Evolutionary conservation across 2,329 filamentous ascomycete species (phyloP), one percentile per base, ranked within the genome.

Genomic region (Hypomyces rosellus): DNA sequence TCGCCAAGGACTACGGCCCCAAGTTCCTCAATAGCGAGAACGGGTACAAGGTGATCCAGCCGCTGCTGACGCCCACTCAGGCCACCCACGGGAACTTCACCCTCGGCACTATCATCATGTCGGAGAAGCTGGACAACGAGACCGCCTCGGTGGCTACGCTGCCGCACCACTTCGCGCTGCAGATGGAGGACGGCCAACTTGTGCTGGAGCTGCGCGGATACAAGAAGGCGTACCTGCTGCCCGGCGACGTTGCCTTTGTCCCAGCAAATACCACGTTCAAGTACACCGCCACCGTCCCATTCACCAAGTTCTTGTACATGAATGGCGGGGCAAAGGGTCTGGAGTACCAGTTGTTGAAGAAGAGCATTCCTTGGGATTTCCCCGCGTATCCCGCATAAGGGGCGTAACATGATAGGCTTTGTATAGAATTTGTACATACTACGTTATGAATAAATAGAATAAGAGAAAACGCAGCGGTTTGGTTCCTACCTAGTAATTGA

Each of bases 161-260:
- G 45, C 46, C 50, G 1, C 43, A 57, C 38, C 56, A 56, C 36
- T 54, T 60, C 33, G 59, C 56, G 13, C 52, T 64, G 38, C 61
- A 62, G 54, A 50, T 64, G 43, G 58, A 61, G 46, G 60, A 63
- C 42, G 59, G 61, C 2, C 55, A 59, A 46, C 56, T 62, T 14
- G 52, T 48, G 3, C 51, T 63, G 11, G 25, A 42, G 2, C 48
- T 64, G 9, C 48, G 54, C 1, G 60, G 61, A 15, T 61, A 61
- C 54, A 51, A 58, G 18, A 46, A 45, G 33, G 54, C 53, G 5
- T 51, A 51, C 8, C 50, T 64, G 15, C 53, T 61, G 30, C 54
- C 58, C 15, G 60, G 62, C n/a, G 60, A 63, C 25, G 59, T 64
- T 12, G 54, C 58, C 9, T 64, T 64, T 42, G 48, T 64, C 20